phyloP scores from a whole-genome alignment of 2,329 filamentous ascomycete genomes.

The Trichophyton verrucosum region DNA sequence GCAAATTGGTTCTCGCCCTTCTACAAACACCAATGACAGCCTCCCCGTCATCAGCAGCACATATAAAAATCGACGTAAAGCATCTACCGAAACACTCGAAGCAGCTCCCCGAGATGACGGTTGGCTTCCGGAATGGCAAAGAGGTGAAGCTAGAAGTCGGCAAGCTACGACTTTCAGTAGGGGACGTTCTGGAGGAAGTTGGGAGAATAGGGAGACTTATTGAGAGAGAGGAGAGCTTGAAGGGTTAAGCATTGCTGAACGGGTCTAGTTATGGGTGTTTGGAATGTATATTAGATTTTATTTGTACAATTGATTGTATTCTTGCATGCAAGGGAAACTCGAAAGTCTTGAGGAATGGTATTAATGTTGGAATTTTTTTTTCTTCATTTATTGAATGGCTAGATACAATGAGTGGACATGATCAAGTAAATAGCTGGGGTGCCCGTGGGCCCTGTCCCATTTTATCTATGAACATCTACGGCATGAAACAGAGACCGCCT shows the following conservation, averaged over 20 bases:
- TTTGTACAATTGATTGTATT: background rate
- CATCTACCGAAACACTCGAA: slow-evolving; percentile 59
- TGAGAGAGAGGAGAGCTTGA: slow-evolving; percentile 70
- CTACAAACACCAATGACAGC: slow-evolving; percentile 70
- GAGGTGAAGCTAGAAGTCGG: slow-evolving; percentile 72
- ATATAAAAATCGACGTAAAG: slow-evolving; percentile 65
- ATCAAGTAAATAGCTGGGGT: background rate
- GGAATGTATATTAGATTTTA: background rate
- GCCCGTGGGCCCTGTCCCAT: background rate
- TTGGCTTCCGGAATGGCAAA: slow-evolving; percentile 96
- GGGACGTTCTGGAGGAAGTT: slow-evolving; percentile 75
- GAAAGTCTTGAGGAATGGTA: background rate
- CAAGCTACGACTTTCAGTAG: slow-evolving; percentile 66
- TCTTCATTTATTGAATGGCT: background rate
- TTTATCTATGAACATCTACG: background rate
- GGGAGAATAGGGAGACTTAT: slow-evolving; percentile 76
- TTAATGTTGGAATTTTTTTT: background rate
- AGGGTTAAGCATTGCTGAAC: slow-evolving; percentile 25
- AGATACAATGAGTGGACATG: background rate
- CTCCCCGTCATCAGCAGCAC: slow-evolving; percentile 61
- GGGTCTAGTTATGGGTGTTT: background rate
- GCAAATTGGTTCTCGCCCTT: slow-evolving; percentile 73
- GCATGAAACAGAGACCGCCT: background rate
- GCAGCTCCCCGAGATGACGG: slow-evolving; percentile 53
- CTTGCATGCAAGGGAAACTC: background rate